A percentile compares a stretch with the other conserved stretches of the same genome.
Conservation (phyloP, 228 moss, liverwort and hornwort genomes). For the Sphagnum fallax region DNA sequence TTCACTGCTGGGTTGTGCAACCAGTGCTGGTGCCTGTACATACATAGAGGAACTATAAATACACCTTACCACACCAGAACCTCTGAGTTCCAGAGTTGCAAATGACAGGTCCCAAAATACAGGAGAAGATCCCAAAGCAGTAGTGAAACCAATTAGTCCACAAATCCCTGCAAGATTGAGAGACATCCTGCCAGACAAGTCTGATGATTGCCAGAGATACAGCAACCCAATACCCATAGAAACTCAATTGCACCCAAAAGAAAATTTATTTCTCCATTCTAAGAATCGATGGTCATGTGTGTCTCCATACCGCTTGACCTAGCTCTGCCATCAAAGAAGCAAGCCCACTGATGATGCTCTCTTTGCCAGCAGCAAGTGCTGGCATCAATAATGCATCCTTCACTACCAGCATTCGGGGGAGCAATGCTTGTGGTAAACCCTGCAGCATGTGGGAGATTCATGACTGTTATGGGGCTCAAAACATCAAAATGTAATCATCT, state of each 20-base stretch:
- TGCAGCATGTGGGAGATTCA: constrained; percentile 11
- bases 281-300: not conserved
- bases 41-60: not conserved
- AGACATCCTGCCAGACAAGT: too few relatives aligned
- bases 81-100: too few relatives aligned
- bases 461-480: not conserved
- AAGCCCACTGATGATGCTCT: constrained; percentile 66
- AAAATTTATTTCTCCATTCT: too few relatives aligned
- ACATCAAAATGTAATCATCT: too few relatives aligned
- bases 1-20: constrained; percentile 77
- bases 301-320: constrained; percentile 67
- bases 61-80: not conserved
- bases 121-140: too few relatives aligned
- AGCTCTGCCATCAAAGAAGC: constrained; percentile 90
- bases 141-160: too few relatives aligned
- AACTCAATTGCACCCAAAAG: too few relatives aligned
- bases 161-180: too few relatives aligned
- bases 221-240: too few relatives aligned
- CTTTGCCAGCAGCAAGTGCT: constrained; percentile 69
- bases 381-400: constrained; percentile 82
- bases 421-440: constrained; percentile 77
- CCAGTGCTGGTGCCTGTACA: constrained; percentile 78
- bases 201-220: too few relatives aligned
- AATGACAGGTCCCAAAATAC: too few relatives aligned
- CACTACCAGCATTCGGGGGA: constrained; percentile 77